Base-by-base conservation (phyloP, 495 filamentous ascomycete genomes). In the Cairneyella variabilis region DNA sequence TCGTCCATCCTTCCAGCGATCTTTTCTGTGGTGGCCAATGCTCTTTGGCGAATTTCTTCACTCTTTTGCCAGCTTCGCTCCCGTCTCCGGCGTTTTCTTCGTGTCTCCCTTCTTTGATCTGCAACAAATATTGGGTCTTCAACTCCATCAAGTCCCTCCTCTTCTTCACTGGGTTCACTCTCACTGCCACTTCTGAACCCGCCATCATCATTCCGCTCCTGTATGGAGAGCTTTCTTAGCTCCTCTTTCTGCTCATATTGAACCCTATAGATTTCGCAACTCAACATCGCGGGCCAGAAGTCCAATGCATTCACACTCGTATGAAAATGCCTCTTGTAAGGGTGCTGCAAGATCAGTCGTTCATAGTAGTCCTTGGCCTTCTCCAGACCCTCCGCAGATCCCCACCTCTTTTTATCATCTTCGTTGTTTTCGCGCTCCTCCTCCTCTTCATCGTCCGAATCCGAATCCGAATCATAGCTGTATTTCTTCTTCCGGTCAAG, bases 201-300 rank as follows among this genome's bases (percentile, higher is more conserved):
- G 42, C 56, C 53, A 26, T 55, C 38, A 12, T 55, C 53, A 22
- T 22, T 9, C 7, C 37, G 48, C 14, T 56, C 54, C 20, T 51
- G 55, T 22, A 10, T 43, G 11, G 37, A 14, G 6, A 65, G 12
- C 22, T 48, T 60, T 14, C 44, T 28, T 10, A 60, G 51, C 20
- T 48, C 51, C 9, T 42, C 51, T 34, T 68, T 74, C 57, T 71
- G 75, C 54, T 76, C 69, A 46, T 76, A 69, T 50, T 83, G 75
- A 1, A 79, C 65, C 16, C 80, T 73, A 57, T 82, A 84, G 21
- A 88, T 72, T 81, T 84, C 86, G 14, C 85, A 67, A 3, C 75
- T 76, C 39, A 86, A 79, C 79, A 88, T 80, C n/a, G 78, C 79
- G 5, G 80, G 79, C 57, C 85, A 85, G 57, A 88, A 85, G 23